These are phyloP conservation scores for Tuber umbilicatum DNA, from an alignment of 495 filamentous ascomycete genomes.

Conservation along the genomic window DNA sequence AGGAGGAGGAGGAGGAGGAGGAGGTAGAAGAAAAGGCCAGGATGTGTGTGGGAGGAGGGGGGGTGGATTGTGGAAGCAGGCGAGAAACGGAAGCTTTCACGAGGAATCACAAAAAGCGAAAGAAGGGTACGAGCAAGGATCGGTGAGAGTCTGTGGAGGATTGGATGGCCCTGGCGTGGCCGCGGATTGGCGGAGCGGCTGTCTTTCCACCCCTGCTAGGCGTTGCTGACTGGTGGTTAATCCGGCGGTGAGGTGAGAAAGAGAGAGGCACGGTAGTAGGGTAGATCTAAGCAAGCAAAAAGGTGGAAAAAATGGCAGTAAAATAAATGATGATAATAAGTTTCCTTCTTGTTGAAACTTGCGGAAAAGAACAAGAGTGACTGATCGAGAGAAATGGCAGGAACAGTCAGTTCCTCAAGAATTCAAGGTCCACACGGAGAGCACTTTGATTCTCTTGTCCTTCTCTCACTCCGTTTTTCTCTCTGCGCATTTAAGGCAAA, in stretches of 20 bases:
- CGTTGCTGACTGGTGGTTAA: slow-evolving; percentile 36
- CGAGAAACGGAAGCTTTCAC: slow-evolving; percentile 39
- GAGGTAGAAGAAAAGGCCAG: slow-evolving; percentile 1
- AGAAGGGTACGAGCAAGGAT: slow-evolving; percentile 24
- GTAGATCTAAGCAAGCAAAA: slow-evolving; percentile 26
- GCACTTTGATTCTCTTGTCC: not conserved
- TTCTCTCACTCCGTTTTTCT: not conserved
- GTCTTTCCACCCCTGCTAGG: slow-evolving; percentile 28
- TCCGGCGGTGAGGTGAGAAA: slow-evolving; percentile 27
- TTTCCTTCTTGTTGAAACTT: not conserved
- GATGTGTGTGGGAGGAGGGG: not conserved
- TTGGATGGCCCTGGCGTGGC: slow-evolving; percentile 25
- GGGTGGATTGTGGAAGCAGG: slow-evolving; percentile 23
- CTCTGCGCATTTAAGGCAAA: not conserved
- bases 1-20: slow-evolving; percentile 1
- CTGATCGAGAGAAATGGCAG: not conserved
- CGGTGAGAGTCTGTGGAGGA: slow-evolving; percentile 30
- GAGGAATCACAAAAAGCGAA: slow-evolving; percentile 35
- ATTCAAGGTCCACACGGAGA: not conserved
- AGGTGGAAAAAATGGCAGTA: not conserved
- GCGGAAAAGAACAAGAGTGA: not conserved
- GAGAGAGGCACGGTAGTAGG: slow-evolving; percentile 28
- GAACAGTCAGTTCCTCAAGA: not conserved
- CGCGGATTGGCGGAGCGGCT: slow-evolving; percentile 37
- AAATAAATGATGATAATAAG: not conserved